Base-by-base conservation (phyloP, 768 basidiomycete species). In the Solioccasus polychromus region DNA sequence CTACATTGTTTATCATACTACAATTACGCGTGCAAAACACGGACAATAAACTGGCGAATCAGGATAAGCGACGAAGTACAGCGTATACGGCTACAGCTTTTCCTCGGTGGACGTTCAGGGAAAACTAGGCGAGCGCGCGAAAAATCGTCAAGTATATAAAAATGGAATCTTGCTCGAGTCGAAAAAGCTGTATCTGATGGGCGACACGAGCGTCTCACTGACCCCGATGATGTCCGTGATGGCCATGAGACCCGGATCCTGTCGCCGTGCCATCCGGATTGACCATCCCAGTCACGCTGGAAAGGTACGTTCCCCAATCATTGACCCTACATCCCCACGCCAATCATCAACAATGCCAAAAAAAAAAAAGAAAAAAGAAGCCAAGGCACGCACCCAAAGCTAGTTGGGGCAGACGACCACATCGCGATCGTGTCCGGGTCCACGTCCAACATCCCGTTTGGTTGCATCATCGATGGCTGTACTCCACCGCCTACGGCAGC, bases 331-430 rank as follows among this genome's bases (percentile, higher is more conserved):
- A 11, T 44, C 39, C 43, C 45, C 24, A 26, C 26, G 11, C 42
- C 23, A 25, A 38, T 14, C 37, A 9, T n/a, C 24, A 8, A 32
- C 51, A 47, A 5, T 35, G 3, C 24, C 8, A 35, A 20, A 29
- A 29, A 12, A 7, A 20, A 26, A n/a, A 15, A 26, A 20, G n/a
- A 32, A 38, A 35, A 35, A n/a, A 35, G 15, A 31, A 11, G 15
- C 30, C 28, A 12, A 12, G 12, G 15, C 3, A 70, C 80, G 53
- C 55, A 85, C 83, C 80, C 79, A 44, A 81, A 82, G 17, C 75
- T 73, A 11, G 72, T 71, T 12, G 81, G 80, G 19, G 80, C 78
- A 40, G 68, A 71, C 10, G 79, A 78, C 83, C 82, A 85, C 76
- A 83, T 79, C 12, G 71, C 69, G 53, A 82, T 71, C 35, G 75